phyloP scores from a whole-genome alignment of 805 yeast genomes.

The Ogataea populi-albae region DNA sequence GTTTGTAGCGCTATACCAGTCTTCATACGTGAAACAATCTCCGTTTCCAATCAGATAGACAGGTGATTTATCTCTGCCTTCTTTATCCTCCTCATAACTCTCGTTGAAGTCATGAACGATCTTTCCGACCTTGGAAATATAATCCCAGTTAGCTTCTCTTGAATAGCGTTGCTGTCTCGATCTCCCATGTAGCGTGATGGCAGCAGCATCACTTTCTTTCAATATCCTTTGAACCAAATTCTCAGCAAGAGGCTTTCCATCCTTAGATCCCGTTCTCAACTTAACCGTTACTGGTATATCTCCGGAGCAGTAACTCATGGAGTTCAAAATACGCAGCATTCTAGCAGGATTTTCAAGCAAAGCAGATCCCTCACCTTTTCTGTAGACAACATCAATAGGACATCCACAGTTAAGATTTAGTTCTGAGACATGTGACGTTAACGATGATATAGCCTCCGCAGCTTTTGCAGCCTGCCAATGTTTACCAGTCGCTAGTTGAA shows the following conservation, averaged over 20 bases:
- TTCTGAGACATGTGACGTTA: slow-evolving; percentile 66
- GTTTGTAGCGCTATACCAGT: slow-evolving; percentile 73
- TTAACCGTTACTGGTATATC: slow-evolving; percentile 90
- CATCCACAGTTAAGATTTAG: slow-evolving; percentile 94
- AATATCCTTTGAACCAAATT: slow-evolving; percentile 67
- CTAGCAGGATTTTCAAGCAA: slow-evolving; percentile 85
- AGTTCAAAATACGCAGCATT: slow-evolving; percentile 70
- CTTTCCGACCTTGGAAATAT: slow-evolving; percentile 70
- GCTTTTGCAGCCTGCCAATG: slow-evolving; percentile 94
- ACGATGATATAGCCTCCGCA: slow-evolving; percentile 68
- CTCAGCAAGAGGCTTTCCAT: slow-evolving; percentile 84
- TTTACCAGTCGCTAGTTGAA: slow-evolving; percentile 87
- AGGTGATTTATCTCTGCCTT: slow-evolving; percentile 51
- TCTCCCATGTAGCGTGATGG: slow-evolving; percentile 93
- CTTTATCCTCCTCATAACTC: slow-evolving; percentile 58
- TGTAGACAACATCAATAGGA: slow-evolving; percentile 91
- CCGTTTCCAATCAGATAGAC: slow-evolving; percentile 94
- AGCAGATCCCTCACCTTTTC: slow-evolving; percentile 95
- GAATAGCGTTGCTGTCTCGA: slow-evolving; percentile 96
- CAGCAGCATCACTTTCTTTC: slow-evolving; percentile 78
- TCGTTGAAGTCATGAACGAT: slow-evolving; percentile 60
- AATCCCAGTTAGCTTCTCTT: slow-evolving; percentile 88
- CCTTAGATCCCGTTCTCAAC: slow-evolving; percentile 87
- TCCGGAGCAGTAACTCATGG: slow-evolving; percentile 87
- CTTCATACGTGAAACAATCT: slow-evolving; percentile 81